Evolutionary conservation across 495 filamentous ascomycete genomes (phyloP), one percentile per base, ranked within the genome.

Genomic region (Aspergillus carlsbadensis): DNA sequence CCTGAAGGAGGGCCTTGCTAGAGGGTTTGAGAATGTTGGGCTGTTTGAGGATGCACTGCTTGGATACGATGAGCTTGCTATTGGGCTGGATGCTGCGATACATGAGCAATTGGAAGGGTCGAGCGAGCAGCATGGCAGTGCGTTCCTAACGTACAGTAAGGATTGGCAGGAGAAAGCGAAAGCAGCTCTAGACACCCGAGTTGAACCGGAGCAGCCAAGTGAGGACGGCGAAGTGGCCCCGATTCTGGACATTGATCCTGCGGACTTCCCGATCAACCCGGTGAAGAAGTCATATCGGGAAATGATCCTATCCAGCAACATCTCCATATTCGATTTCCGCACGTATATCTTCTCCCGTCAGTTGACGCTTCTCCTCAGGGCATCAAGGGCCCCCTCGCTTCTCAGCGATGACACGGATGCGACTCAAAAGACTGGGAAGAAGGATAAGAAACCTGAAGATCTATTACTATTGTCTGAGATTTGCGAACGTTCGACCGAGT

Each of bases 261-360:
- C 68, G 47, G 70, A 68, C 36, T 73, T 69, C 54, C 88, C 91
- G 21, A 80, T 96, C 39, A 85, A 83, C 63, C 80, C 89, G 2
- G 78, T 73, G 37, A 89, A 83, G 68, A 95, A 96, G 66, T 77
- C 87, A 2, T 98, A 97, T 66, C 85, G 95, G 37, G 92, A 96
- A 52, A 82, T 96, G 59, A 98, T 99, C 44, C 75, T 98, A 39
- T 86, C 89, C n/a, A 98, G 91, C 71, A 87, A 95, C 59, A 95
- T 98, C 26, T 98, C 94, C n/a, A 78, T 95, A 11, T 98, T 97
- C 63, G 94, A 99, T 68, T 98, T 99, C 70, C 83, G 88, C 56
- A 92, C 87, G 59, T 99, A 99, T 67, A 81, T 99, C 10, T 98
- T 97, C 73, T 87, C 90, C 20, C 82, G 94, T 22, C 94, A 99